These are phyloP conservation scores for Stylonectria norvegica DNA, from an alignment of 2,329 filamentous ascomycete species.

Conservation along the genomic window DNA sequence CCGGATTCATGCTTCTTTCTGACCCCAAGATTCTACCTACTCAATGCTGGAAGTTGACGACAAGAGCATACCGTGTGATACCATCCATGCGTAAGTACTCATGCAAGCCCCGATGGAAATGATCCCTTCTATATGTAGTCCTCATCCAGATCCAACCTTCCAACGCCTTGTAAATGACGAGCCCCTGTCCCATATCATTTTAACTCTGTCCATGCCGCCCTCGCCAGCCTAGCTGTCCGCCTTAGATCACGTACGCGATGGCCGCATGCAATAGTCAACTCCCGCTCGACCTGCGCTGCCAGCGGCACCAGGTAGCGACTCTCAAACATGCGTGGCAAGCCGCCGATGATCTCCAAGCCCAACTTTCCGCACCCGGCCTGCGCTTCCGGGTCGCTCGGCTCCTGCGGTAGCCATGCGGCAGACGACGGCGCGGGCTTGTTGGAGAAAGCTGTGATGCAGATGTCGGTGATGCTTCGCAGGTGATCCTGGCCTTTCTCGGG, in stretches of 20 bases:
- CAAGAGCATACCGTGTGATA: not conserved
- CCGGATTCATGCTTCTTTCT: too few relatives aligned
- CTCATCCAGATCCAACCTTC: too few relatives aligned
- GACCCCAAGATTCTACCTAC: conserved; percentile 2
- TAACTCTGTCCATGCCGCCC: conserved; percentile 46
- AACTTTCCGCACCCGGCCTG: conserved; percentile 42
- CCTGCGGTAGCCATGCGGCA: conserved; percentile 31
- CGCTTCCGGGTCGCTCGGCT: conserved; percentile 15
- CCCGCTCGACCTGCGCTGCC: conserved; percentile 42
- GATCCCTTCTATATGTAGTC: conserved; percentile 6
- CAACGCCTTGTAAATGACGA: too few relatives aligned
- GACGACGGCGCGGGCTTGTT: conserved; percentile 23
- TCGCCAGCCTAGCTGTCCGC: conserved; percentile 46
- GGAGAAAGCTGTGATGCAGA: conserved; percentile 40
- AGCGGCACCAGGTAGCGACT: conserved; percentile 43
- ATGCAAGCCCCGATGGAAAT: conserved; percentile 6
- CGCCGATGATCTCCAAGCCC: conserved; percentile 46
- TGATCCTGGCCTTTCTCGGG: conserved; percentile 46
- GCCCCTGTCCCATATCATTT: conserved; percentile 25
- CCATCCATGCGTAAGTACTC: too few relatives aligned
- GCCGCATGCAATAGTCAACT: conserved; percentile 50
- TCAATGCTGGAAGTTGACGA: conserved; percentile 7
- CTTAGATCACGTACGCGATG: conserved; percentile 53
- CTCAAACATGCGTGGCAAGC: conserved; percentile 48
- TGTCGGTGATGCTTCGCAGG: conserved; percentile 46